Conservation (phyloP, 1,284 basidiomycete species). For the Moniliella sp. region DNA sequence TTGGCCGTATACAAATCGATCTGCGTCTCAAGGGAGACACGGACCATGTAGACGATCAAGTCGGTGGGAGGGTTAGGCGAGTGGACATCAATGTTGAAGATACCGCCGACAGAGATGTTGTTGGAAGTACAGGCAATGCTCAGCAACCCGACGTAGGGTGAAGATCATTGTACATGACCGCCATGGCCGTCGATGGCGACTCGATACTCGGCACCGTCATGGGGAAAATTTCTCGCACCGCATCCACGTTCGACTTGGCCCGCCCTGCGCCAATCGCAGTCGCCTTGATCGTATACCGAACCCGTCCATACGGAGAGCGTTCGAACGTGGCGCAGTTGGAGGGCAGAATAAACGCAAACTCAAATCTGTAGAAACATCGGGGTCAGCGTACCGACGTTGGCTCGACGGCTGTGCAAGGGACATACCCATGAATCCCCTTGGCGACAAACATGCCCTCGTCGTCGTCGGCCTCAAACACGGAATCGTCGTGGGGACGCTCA, state of each 20-base stretch:
- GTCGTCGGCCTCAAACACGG: too few relatives aligned
- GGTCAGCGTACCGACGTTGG: too few relatives aligned
- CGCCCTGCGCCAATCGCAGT: slow-evolving; percentile 27
- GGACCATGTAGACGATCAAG: slow-evolving; percentile 28
- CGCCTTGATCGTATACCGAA: slow-evolving; percentile 29
- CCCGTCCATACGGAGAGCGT: slow-evolving; percentile 23
- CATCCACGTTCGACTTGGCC: slow-evolving; percentile 25
- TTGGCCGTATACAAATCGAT: slow-evolving; percentile 25
- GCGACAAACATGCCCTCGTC: too few relatives aligned
- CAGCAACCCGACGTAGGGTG: slow-evolving; percentile 30
- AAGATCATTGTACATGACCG: slow-evolving; percentile 31
- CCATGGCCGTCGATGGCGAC: slow-evolving; percentile 22
- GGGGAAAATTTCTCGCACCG: slow-evolving; percentile 28
- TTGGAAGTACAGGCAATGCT: slow-evolving; percentile 30
- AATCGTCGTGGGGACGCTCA: too few relatives aligned
- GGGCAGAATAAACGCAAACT: slow-evolving; percentile 31
- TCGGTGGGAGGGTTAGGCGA: slow-evolving; percentile 23
- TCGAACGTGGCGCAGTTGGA: slow-evolving; percentile 29
- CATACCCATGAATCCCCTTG: too few relatives aligned
- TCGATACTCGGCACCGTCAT: slow-evolving; percentile 30
- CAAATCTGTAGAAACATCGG: slow-evolving; percentile 32
- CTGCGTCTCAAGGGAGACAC: slow-evolving; percentile 27
- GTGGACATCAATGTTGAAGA: slow-evolving; percentile 33
- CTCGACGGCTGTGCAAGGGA: too few relatives aligned
- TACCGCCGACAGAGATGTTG: slow-evolving; percentile 32